Evolutionary conservation across 2,329 filamentous ascomycete genomes (phyloP).

Genomic region (Rosellinia necatrix): DNA sequence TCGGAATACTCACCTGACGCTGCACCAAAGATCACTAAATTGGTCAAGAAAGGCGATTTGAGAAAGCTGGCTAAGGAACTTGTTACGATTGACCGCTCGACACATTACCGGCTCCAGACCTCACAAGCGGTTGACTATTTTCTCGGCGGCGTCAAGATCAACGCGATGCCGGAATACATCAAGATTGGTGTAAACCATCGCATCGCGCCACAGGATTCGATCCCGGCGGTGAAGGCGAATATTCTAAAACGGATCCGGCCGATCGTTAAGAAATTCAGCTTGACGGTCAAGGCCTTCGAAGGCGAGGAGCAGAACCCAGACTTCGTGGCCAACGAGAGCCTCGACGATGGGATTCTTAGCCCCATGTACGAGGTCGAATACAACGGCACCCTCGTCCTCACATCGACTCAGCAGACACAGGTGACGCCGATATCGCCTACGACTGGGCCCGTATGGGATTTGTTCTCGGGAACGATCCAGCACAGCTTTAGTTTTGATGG

Average conservation of each 20-base stretch:
- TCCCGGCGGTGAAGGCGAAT: conserved; percentile 50
- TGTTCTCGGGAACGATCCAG: conserved; percentile 42
- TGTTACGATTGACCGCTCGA: conserved; percentile 41
- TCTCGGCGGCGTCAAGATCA: conserved; percentile 60
- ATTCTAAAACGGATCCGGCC: conserved; percentile 51
- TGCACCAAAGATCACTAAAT: conserved; percentile 39
- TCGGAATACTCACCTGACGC: conserved; percentile 41
- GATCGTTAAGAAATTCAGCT: conserved; percentile 52
- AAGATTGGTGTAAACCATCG: conserved; percentile 60
- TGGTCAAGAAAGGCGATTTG: conserved; percentile 41
- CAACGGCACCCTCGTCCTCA: conserved; percentile 47
- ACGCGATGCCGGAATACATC: conserved; percentile 61
- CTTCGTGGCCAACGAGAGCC: conserved; percentile 29
- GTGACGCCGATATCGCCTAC: conserved; percentile 46
- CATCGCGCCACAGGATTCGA: conserved; percentile 58
- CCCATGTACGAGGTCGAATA: conserved; percentile 47
- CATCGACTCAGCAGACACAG: conserved; percentile 40
- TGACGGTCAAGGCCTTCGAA: conserved; percentile 54
- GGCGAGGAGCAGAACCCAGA: conserved; percentile 42
- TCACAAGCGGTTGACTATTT: conserved; percentile 61
- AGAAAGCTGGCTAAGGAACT: conserved; percentile 38
- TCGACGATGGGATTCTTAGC: conserved; percentile 26
- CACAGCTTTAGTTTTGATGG: conserved; percentile 43
- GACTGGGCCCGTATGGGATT: conserved; percentile 39
- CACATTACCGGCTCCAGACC: conserved; percentile 60